Evolutionary conservation across 768 basidiomycete genomes (phyloP).

Genomic region (Steccherinum ochraceum): DNA sequence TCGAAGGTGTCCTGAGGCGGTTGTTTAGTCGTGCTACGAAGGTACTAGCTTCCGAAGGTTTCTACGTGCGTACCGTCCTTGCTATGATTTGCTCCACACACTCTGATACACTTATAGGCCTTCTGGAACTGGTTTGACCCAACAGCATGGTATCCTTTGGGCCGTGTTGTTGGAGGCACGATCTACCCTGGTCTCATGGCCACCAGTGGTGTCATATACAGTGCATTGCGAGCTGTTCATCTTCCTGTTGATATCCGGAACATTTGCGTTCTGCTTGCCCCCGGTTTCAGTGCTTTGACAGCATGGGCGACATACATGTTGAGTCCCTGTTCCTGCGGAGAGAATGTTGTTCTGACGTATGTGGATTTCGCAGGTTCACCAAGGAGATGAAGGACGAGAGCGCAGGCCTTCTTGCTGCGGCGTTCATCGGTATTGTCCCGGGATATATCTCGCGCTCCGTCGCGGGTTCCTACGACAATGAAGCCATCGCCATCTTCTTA

Average conservation of each 20-base stretch:
- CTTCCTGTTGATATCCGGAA: conserved; percentile 97
- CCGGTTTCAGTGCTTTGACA: conserved; percentile 93
- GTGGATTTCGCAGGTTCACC: conserved; percentile 62
- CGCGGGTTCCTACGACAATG: conserved; percentile 98
- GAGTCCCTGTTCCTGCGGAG: conserved; percentile 17
- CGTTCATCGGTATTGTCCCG: conserved; percentile 96
- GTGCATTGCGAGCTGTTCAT: conserved; percentile 77
- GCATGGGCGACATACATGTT: conserved; percentile 97
- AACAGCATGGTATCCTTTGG: conserved; percentile 98
- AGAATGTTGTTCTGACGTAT: neutral
- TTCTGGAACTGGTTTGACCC: conserved; percentile 99
- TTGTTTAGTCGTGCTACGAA: conserved; percentile 78
- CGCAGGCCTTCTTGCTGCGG: conserved; percentile 94
- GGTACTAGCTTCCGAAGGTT: conserved; percentile 87
- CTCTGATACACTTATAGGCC: conserved; percentile 49
- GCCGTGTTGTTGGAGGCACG: conserved; percentile 96
- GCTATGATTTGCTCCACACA: neutral
- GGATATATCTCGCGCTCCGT: conserved; percentile 99
- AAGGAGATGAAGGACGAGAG: conserved; percentile 94
- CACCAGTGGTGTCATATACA: conserved; percentile 96
- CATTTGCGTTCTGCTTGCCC: conserved; percentile 93
- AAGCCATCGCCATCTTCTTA: conserved; percentile 99
- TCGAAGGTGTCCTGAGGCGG: neutral
- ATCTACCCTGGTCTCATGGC: conserved; percentile 99
- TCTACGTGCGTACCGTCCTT: conserved; percentile 66